These are phyloP conservation scores for Pichia cactophila DNA, from an alignment of 1,139 yeast genomes.

Conservation along the genomic window DNA sequence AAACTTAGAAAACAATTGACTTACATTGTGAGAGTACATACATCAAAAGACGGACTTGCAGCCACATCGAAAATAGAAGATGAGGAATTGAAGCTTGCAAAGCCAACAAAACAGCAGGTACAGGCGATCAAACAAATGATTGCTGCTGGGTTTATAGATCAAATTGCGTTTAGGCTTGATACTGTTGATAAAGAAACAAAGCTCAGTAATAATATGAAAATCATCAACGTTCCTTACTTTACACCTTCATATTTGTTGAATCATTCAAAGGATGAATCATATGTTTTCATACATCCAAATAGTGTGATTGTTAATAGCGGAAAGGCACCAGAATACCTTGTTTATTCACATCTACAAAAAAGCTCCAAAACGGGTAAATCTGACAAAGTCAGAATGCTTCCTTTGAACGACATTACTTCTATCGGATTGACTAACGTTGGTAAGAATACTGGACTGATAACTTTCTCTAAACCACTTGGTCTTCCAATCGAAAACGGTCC, in stretches of 20 bases:
- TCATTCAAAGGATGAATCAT: constrained; percentile 40
- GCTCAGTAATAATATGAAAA: constrained; percentile 49
- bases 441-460: constrained; percentile 59
- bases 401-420: constrained; percentile 69
- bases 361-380: constrained; percentile 13
- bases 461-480: constrained; percentile 87
- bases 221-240: constrained; percentile 64
- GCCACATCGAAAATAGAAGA: constrained; percentile 33
- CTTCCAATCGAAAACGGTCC: constrained; percentile 45
- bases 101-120: constrained; percentile 65
- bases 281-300: constrained; percentile 68
- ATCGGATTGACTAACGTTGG: constrained; percentile 74
- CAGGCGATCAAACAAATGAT: constrained; percentile 84
- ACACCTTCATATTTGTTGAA: constrained; percentile 42
- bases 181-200: constrained; percentile 55
- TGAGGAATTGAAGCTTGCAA: constrained; percentile 50
- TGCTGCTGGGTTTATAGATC: constrained; percentile 89
- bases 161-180: constrained; percentile 80
- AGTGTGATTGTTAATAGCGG: constrained; percentile 56
- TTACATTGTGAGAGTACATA: constrained; percentile 61
- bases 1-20: constrained; percentile 76
- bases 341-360: constrained; percentile 56
- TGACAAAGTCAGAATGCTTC: constrained; percentile 57
- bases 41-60: constrained; percentile 53
- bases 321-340: constrained; percentile 60